Evolutionary conservation across 1,284 basidiomycete genomes (phyloP), one percentile per base, ranked within the genome.

Genomic region (Malassezia yamatoensis): DNA sequence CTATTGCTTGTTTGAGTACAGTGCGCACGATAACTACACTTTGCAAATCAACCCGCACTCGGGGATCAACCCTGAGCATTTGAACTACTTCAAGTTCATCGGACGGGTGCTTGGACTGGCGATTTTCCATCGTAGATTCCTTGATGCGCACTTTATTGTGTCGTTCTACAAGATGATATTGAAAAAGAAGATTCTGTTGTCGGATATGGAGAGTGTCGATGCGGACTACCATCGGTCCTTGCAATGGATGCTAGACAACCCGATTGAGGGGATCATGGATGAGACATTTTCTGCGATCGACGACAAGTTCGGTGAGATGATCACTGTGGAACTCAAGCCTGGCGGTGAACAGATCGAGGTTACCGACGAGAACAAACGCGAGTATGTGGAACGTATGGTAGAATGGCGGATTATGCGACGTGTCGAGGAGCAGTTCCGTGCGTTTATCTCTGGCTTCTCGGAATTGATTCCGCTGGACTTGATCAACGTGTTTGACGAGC

Each of bases 1-100:
- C 78, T 99, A 98, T 77, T 94, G 94, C 66, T 80, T 99, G 42
- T 99, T 99, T 78, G 91, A 98, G 78, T 98, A 98, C 78, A 96
- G 93, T 1, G 88, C 94, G 12, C 90, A 96, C 77, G 94, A 96
- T 81, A 96, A 96, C 78, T 96, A 96, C 78, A 99, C 94, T 5
- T 83, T 96, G 11, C 91, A 96, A 78, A 93, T 96, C 78, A 96
- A 96, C 77, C 90, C 90, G 49, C 90, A 91, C 65, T 94, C 90
- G 13, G 89, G 87, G 54, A 89, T 98, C 74, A 98, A 98, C 76
- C 94, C 93, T 0, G 94, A 99, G 76, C 94, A 99, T 77, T 78
- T 99, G 67, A 96, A 90, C 79, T 99, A 98, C 80, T 98, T 98
- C 85, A 96, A 94, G 79, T 98, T 98, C 76, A 96, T 96, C 62